Percentiles rank a stretch among this genome's conserved stretches.
phyloP scores from a whole-genome alignment of 768 basidiomycete species.

The Pisolithus orientalis region DNA sequence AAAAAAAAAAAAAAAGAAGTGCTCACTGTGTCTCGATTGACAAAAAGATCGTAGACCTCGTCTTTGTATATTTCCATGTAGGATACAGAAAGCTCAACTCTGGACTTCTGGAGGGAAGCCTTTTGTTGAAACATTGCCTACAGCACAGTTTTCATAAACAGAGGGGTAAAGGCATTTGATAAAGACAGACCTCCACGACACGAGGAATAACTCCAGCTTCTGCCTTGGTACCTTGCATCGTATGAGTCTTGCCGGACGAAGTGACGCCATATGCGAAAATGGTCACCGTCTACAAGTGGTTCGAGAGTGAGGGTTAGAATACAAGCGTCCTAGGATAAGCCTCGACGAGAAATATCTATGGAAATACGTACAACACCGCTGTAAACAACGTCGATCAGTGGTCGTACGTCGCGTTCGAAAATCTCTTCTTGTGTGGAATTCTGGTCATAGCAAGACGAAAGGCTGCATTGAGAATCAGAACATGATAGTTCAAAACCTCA shows the following conservation, averaged over 20 bases:
- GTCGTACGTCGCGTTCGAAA: slow-evolving; percentile 67
- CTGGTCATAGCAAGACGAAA: slow-evolving; percentile 73
- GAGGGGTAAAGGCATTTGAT: not conserved
- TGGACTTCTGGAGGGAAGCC: slow-evolving; percentile 30
- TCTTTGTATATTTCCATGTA: slow-evolving; percentile 94
- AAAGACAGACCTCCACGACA: slow-evolving; percentile 55
- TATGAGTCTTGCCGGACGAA: slow-evolving; percentile 87
- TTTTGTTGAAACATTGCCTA: slow-evolving; percentile 57
- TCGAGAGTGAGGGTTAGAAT: not conserved
- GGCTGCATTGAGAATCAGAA: slow-evolving; percentile 32
- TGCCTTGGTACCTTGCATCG: slow-evolving; percentile 75
- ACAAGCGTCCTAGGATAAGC: not conserved
- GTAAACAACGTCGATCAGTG: slow-evolving; percentile 73
- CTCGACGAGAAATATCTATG: not conserved
- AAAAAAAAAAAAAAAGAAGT: no score
- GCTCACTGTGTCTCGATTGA: slow-evolving; percentile 60
- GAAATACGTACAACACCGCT: slow-evolving; percentile 57
- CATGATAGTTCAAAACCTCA: not conserved
- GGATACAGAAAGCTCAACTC: slow-evolving; percentile 50
- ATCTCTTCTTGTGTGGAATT: slow-evolving; percentile 69
- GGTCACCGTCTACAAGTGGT: slow-evolving; percentile 58
- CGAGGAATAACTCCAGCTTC: slow-evolving; percentile 86
- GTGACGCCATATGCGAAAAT: slow-evolving; percentile 91
- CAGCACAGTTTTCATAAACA: not conserved
- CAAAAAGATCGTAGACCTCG: slow-evolving; percentile 83